phyloP scores from a whole-genome alignment of 768 basidiomycete genomes.

The Mycena metata region DNA sequence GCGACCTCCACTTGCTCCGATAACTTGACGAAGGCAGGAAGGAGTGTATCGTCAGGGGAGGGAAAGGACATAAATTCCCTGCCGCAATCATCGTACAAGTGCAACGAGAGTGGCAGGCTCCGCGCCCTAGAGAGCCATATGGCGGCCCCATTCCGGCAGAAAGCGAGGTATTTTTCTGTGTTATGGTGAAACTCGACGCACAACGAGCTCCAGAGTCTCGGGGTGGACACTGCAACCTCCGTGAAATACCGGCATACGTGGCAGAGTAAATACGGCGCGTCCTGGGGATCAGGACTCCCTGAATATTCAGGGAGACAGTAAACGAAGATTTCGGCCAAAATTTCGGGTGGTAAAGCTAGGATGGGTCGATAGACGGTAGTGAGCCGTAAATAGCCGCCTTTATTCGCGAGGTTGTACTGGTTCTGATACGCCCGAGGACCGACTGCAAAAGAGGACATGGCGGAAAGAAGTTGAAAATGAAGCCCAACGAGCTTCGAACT shows the following conservation, averaged over 20 bases:
- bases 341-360: slow-evolving; percentile 16
- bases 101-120: slow-evolving; percentile 1
- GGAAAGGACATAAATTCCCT: too few species aligned
- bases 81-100: background rate
- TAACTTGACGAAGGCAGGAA: background rate
- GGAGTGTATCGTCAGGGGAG: background rate
- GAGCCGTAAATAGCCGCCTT: too few species aligned
- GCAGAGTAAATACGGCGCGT: slow-evolving; percentile 11
- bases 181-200: background rate
- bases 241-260: slow-evolving; percentile 12
- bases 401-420: too few species aligned
- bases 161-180: background rate
- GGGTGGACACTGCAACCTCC: slow-evolving; percentile 16
- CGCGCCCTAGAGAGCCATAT: slow-evolving; percentile 11
- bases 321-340: slow-evolving; percentile 11
- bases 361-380: background rate
- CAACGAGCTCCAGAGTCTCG: slow-evolving; percentile 19
- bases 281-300: background rate
- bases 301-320: slow-evolving; percentile 15
- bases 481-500: too few species aligned
- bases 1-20: slow-evolving; percentile 3
- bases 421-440: too few species aligned
- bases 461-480: too few species aligned
- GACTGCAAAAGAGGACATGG: too few species aligned
- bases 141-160: background rate